These are phyloP conservation scores for Mucor ambiguus DNA, from an alignment of 371 early-diverging fungal genomes.

Conservation along the genomic window DNA sequence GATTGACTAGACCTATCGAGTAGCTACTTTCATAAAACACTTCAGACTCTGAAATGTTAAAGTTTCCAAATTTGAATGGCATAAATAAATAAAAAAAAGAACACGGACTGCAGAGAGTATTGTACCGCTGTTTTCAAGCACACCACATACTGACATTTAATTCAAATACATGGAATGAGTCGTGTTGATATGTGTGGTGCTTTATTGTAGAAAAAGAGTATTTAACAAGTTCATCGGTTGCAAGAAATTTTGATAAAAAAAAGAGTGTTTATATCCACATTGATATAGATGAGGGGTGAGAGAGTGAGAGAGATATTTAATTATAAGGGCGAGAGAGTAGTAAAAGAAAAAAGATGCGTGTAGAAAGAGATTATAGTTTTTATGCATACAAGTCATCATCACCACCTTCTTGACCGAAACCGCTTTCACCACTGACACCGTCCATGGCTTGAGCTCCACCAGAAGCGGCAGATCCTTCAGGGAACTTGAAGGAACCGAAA, in stretches of 20 bases:
- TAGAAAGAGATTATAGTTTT: constrained; percentile 19
- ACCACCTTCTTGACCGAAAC: constrained; percentile 53
- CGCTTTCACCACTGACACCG: constrained; percentile 40
- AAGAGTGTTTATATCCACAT: neutral
- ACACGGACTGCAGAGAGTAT: neutral
- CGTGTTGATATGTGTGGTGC: neutral
- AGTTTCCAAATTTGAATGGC: constrained; percentile 3
- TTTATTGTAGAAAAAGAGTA: neutral
- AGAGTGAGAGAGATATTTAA: neutral
- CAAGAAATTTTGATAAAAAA: neutral
- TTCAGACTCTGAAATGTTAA: constrained; percentile 27
- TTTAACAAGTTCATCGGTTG: constrained; percentile 3
- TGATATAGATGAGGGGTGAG: neutral
- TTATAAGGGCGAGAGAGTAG: neutral
- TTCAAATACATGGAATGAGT: neutral
- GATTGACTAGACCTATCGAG: constrained; percentile 81
- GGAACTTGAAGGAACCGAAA: constrained; percentile 93
- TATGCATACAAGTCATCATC: constrained; percentile 64
- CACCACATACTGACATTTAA: too few species aligned
- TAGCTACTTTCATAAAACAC: constrained; percentile 71
- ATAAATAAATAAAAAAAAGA: neutral
- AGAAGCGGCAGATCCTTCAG: constrained; percentile 47
- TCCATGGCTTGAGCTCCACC: constrained; percentile 49
- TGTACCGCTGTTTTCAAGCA: too few species aligned
- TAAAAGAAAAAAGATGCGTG: neutral